Percentiles rank a stretch among this genome's conserved stretches.
Evolutionary conservation across 768 basidiomycete genomes (phyloP).

Genomic region (Saitozyma podzolica): DNA sequence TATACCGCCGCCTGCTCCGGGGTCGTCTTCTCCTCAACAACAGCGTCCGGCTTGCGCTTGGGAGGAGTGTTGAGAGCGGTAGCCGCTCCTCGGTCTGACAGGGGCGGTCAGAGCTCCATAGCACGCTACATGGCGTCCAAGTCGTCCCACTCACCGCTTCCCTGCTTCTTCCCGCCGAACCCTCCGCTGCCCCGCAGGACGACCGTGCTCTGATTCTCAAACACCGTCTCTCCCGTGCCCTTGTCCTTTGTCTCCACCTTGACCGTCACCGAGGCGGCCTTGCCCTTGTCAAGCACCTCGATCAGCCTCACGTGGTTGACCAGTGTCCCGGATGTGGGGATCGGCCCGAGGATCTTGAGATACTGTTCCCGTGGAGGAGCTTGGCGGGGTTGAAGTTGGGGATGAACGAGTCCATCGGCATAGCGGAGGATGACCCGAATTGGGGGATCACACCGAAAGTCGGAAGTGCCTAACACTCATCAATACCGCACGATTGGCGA

Average conservation of each 20-base stretch:
- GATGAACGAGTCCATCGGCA: constrained; percentile 75
- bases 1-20: constrained; percentile 85
- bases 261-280: constrained; percentile 83
- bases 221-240: constrained; percentile 71
- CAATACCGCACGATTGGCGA: neutral
- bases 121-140: neutral
- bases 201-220: constrained; percentile 88
- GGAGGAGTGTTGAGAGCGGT: constrained; percentile 79
- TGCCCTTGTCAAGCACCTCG: constrained; percentile 64
- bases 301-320: constrained; percentile 70
- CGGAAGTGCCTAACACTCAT: constrained; percentile 63
- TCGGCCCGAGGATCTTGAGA: constrained; percentile 76
- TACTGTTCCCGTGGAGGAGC: constrained; percentile 99
- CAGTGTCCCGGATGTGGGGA: constrained; percentile 80
- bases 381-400: constrained; percentile 96
- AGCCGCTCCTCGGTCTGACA: constrained; percentile 81
- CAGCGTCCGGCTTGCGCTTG: constrained; percentile 77
- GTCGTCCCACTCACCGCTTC: constrained; percentile 62
- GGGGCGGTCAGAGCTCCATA: too few relatives aligned
- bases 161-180: constrained; percentile 85
- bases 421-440: constrained; percentile 67
- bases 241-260: constrained; percentile 80
- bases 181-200: constrained; percentile 94
- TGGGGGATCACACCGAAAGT: constrained; percentile 96
- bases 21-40: constrained; percentile 83